Conservation (phyloP, 2,329 filamentous ascomycete genomes). For the Zymoseptoria tritici region DNA sequence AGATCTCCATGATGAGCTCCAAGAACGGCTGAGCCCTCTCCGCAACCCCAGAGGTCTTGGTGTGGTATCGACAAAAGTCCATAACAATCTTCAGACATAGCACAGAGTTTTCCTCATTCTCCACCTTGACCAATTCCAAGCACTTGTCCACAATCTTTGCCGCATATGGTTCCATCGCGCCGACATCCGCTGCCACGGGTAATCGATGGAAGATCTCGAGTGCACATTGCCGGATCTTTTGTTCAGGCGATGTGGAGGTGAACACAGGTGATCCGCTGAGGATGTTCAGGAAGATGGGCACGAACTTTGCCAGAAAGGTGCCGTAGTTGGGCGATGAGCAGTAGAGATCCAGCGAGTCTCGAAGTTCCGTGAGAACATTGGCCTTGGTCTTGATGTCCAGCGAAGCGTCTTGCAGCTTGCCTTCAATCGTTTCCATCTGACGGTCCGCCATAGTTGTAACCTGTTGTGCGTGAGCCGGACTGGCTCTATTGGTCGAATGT, state of each 20-base stretch:
- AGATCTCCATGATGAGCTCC: slow-evolving; percentile 87
- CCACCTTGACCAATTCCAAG: slow-evolving; percentile 77
- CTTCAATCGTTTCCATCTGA: slow-evolving; percentile 40
- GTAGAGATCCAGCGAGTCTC: slow-evolving; percentile 87
- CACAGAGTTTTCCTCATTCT: slow-evolving; percentile 99
- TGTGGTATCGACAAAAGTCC: slow-evolving; percentile 89
- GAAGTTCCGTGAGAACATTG: slow-evolving; percentile 74
- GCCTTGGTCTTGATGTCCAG: slow-evolving; percentile 70
- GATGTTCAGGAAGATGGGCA: slow-evolving; percentile 82
- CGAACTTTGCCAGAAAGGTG: slow-evolving; percentile 74
- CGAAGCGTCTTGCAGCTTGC: slow-evolving; percentile 39
- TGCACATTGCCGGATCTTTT: slow-evolving; percentile 87
- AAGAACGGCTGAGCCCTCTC: slow-evolving; percentile 84
- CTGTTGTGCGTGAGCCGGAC: neutral
- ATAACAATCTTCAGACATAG: slow-evolving; percentile 97
- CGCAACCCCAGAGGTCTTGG: slow-evolving; percentile 59
- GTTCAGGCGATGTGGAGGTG: slow-evolving; percentile 80
- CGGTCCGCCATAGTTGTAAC: neutral
- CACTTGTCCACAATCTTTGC: slow-evolving; percentile 82
- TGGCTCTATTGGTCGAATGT: neutral
- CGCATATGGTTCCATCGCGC: slow-evolving; percentile 82
- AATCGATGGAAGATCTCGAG: slow-evolving; percentile 92
- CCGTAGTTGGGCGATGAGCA: slow-evolving; percentile 69
- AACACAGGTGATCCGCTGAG: slow-evolving; percentile 83
- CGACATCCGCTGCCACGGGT: slow-evolving; percentile 53